These are phyloP conservation scores for Pseudonectria buxi DNA, from an alignment of 2,329 filamentous ascomycete species.

Conservation along the genomic window DNA sequence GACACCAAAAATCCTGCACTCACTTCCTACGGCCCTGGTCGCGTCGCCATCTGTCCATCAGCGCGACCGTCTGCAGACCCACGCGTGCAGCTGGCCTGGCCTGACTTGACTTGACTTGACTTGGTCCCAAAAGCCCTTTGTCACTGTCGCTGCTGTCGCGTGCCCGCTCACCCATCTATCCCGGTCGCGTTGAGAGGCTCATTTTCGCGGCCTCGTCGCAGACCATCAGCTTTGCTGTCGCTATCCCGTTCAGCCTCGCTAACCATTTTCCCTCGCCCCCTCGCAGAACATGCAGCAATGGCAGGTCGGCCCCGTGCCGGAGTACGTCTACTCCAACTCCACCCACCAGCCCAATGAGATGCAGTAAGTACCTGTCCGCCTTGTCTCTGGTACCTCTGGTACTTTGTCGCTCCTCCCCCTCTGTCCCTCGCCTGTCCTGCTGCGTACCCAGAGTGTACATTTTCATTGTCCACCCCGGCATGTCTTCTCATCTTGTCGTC, in stretches of 20 bases:
- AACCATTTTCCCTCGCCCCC: conserved; percentile 19
- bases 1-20: conserved; percentile 10
- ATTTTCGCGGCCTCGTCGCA: too few species aligned
- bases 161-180: conserved; percentile 7
- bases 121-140: too few species aligned
- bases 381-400: conserved; percentile 24
- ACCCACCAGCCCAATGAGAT: conserved; percentile 49
- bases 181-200: conserved; percentile 8
- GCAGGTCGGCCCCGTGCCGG: conserved; percentile 54
- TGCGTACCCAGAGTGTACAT: conserved; percentile 15
- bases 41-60: conserved; percentile 13
- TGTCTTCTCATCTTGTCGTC: conserved; percentile 2
- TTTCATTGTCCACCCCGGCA: conserved; percentile 10
- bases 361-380: conserved; percentile 46
- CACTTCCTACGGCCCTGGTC: conserved; percentile 17
- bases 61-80: conserved; percentile 19
- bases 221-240: conserved; percentile 8
- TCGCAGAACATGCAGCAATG: conserved; percentile 53
- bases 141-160: conserved; percentile 7
- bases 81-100: conserved; percentile 15
- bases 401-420: too few species aligned
- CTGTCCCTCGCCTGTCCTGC: too few species aligned
- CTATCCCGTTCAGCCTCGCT: conserved; percentile 9
- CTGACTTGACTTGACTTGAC: conserved; percentile 6
- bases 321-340: conserved; percentile 51